Conservation (phyloP, 73 alveolate genomes). For the Paraurostyla sp. region DNA sequence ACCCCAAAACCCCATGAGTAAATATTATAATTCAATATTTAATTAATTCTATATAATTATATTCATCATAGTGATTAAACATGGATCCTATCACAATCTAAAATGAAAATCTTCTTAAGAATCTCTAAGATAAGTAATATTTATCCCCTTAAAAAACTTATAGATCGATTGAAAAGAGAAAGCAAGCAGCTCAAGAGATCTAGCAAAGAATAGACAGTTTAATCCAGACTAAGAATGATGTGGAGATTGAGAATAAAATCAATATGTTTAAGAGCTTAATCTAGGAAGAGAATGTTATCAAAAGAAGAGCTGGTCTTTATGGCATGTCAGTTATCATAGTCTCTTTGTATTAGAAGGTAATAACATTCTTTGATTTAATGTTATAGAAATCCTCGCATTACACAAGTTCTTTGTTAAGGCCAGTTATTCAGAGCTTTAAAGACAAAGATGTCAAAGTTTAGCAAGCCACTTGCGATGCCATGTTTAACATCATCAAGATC, state of each 20-base stretch:
- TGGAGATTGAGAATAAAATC: conserved; percentile 61
- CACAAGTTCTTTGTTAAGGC: conserved; percentile 35
- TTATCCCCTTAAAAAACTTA: background rate
- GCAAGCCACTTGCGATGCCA: conserved; percentile 76
- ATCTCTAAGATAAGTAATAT: conserved; percentile 71
- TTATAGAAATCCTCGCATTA: conserved; percentile 58
- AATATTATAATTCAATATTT: too few relatives aligned
- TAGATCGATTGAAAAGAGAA: conserved; percentile 70
- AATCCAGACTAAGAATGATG: conserved; percentile 42
- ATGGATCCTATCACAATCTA: conserved; percentile 45
- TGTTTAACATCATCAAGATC: conserved; percentile 72
- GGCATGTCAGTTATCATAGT: conserved; percentile 74
- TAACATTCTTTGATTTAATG: background rate
- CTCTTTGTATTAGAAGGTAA: conserved; percentile 63
- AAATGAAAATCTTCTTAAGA: conserved; percentile 58
- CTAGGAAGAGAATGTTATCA: conserved; percentile 48
- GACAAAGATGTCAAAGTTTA: conserved; percentile 72
- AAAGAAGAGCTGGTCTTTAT: conserved; percentile 73
- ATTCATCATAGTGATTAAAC: too few relatives aligned
- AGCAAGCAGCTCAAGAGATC: conserved; percentile 73
- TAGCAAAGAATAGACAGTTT: conserved; percentile 49
- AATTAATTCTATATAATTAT: too few relatives aligned
- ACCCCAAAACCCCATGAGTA: too few relatives aligned
- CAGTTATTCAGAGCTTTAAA: conserved; percentile 64
- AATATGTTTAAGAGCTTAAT: conserved; percentile 29